Base-by-base conservation (phyloP, 257 asterid genomes). In the Haberlea rhodopensis region DNA sequence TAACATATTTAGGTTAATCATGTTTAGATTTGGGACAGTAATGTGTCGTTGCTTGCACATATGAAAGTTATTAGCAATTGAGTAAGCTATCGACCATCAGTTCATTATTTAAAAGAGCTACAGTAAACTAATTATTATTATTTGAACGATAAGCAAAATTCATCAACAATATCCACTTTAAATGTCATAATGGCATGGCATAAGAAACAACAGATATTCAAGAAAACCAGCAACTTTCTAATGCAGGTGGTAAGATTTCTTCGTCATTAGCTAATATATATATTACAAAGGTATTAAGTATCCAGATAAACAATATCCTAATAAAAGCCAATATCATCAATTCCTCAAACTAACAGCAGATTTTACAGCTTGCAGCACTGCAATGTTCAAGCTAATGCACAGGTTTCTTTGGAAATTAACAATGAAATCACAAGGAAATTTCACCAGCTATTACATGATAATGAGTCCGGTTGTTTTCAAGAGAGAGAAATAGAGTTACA, bases 1-100 rank as follows among this genome's bases (percentile, higher is more conserved):
- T 53, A 68, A 69, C 67, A 66, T 70, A 76, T 67, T 65, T 31
- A 76, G 64, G 57, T 32, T 45, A 54, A 68, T 49, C 29, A 57
- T 32, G 59, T 48, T 56, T 73, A 54, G 71, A 57, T 48, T 37
- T 22, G 54, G 57, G 27, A 60, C 26, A 29, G 67, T 57, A 65
- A 65, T 40, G 70, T 15, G 45, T 25, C 19, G 28, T 56, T 56
- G 73, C 64, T 60, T 55, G 21, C 27, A 62, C 25, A 57, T 13
- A 27, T 18, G 23, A 58, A 23, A 20, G 26, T 19, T n/a, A n/a
- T n/a, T 34, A 51, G 55, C 69, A 61, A 56, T 62, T 28, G 63
- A 37, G 57, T 51, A 69, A 8, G 55, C 43, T 31, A 60, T 60
- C 16, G 27, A 70, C 61, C 62, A 76, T 55, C 64, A 73, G 60